Conservation (phyloP, 2,329 filamentous ascomycete genomes). For the Scleromitrula shiraiana region DNA sequence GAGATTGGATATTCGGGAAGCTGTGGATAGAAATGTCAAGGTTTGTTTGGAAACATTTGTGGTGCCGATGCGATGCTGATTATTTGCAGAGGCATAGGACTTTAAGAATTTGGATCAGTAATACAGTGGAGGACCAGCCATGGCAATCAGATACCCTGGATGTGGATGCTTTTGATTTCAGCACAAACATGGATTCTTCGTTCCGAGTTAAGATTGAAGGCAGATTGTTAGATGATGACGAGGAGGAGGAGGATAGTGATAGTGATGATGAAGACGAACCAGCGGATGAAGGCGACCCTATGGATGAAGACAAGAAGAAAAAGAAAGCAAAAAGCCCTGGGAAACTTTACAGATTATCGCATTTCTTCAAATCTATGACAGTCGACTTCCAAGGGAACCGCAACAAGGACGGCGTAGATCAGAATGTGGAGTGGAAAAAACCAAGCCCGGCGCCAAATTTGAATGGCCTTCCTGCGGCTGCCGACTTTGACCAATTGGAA, state of each 20-base stretch:
- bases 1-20: slow-evolving; percentile 81
- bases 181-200: slow-evolving; percentile 65
- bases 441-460: slow-evolving; percentile 47
- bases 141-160: slow-evolving; percentile 72
- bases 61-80: slow-evolving; percentile 11
- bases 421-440: slow-evolving; percentile 79
- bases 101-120: slow-evolving; percentile 88
- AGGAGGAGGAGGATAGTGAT: slow-evolving; percentile 42
- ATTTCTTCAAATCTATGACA: slow-evolving; percentile 75
- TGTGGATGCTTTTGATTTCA: slow-evolving; percentile 74
- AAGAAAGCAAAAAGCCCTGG: slow-evolving; percentile 34
- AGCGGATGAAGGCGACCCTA: slow-evolving; percentile 29
- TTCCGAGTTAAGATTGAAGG: slow-evolving; percentile 93
- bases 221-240: slow-evolving; percentile 64
- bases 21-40: slow-evolving; percentile 65
- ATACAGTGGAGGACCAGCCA: slow-evolving; percentile 87
- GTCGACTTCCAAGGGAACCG: slow-evolving; percentile 63
- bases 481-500: slow-evolving; percentile 82
- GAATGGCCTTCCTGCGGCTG: slow-evolving; percentile 47
- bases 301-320: slow-evolving; percentile 48
- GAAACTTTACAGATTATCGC: slow-evolving; percentile 55
- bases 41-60: slow-evolving; percentile 32
- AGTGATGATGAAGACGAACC: slow-evolving; percentile 42
- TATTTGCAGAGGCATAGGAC: slow-evolving; percentile 61
- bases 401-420: slow-evolving; percentile 46